A percentile compares a stretch with the other conserved stretches of the same genome.
phyloP scores from a whole-genome alignment of 2,329 filamentous ascomycete genomes.

The Aspergillus sp. region DNA sequence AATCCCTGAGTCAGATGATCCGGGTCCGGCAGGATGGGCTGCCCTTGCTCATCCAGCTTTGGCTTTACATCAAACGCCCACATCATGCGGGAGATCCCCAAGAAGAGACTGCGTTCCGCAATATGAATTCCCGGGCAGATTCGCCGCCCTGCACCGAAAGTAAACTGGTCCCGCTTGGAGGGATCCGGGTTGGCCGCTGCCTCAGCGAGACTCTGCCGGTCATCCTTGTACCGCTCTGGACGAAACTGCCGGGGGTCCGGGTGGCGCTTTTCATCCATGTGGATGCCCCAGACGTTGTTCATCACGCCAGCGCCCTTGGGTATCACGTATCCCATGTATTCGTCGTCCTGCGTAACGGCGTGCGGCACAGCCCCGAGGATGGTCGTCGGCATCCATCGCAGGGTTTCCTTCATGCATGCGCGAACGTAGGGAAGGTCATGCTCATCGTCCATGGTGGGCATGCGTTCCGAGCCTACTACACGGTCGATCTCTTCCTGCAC shows the following conservation, averaged over 20 bases:
- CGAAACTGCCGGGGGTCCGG: constrained; percentile 39
- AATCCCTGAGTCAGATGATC: constrained; percentile 44
- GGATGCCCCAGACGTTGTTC: constrained; percentile 45
- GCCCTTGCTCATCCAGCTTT: constrained; percentile 26
- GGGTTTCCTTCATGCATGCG: constrained; percentile 54
- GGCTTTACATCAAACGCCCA: constrained; percentile 48
- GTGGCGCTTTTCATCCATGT: constrained; percentile 41
- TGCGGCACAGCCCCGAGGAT: constrained; percentile 48
- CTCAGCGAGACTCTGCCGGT: constrained; percentile 34
- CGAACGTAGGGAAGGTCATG: constrained; percentile 38
- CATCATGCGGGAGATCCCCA: constrained; percentile 48
- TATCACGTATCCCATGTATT: constrained; percentile 49
- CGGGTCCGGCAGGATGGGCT: constrained; percentile 35
- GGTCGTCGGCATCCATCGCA: constrained; percentile 52
- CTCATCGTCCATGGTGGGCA: constrained; percentile 44
- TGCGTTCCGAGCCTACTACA: constrained; percentile 47
- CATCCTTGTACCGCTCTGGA: constrained; percentile 33
- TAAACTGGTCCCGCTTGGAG: constrained; percentile 51
- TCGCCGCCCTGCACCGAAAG: constrained; percentile 55
- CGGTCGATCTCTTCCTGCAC: constrained; percentile 49
- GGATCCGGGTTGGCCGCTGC: constrained; percentile 35
- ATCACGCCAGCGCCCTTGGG: constrained; percentile 48
- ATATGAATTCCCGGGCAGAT: constrained; percentile 60
- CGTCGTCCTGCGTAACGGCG: constrained; percentile 48
- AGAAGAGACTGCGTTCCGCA: constrained; percentile 49